Conservation (phyloP, 345 rosid genomes). For the Dipteronia sinensis region DNA sequence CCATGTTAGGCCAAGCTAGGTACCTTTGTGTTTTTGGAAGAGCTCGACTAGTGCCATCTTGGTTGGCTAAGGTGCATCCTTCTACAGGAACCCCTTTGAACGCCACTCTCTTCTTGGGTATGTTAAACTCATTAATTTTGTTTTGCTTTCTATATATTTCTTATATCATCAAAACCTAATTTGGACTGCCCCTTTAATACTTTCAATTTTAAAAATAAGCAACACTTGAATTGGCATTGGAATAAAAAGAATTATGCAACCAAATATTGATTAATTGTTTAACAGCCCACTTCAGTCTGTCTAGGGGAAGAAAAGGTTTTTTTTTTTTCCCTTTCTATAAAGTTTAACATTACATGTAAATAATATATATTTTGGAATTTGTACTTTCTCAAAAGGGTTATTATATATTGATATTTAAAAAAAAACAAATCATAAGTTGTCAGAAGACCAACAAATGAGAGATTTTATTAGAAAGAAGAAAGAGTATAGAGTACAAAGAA, state of each 20-base stretch:
- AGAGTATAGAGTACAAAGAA: no score
- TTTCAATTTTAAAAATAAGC: no score
- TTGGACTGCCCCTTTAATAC: not conserved
- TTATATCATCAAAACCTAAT: no score
- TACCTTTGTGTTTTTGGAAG: constrained; percentile 93
- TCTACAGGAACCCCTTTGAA: constrained; percentile 93
- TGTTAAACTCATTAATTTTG: not conserved
- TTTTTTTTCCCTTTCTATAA: not conserved
- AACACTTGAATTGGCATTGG: not conserved
- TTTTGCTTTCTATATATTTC: not conserved
- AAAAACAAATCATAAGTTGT: no score
- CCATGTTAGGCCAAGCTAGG: constrained; percentile 98
- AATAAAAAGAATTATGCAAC: not conserved
- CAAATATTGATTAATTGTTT: not conserved
- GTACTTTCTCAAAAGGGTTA: not conserved
- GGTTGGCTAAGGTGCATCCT: constrained; percentile 94
- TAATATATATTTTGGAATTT: not conserved
- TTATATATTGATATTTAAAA: no score
- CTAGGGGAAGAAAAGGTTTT: not conserved
- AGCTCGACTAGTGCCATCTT: constrained; percentile 80
- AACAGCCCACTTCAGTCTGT: constrained; percentile 7
- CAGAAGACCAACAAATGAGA: no score
- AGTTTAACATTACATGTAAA: not conserved
- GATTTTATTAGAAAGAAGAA: no score
- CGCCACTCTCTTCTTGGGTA: constrained; percentile 94